These are phyloP conservation scores for Venturiaceae sp. DNA, from an alignment of 2,329 filamentous ascomycete genomes.

Conservation along the genomic window DNA sequence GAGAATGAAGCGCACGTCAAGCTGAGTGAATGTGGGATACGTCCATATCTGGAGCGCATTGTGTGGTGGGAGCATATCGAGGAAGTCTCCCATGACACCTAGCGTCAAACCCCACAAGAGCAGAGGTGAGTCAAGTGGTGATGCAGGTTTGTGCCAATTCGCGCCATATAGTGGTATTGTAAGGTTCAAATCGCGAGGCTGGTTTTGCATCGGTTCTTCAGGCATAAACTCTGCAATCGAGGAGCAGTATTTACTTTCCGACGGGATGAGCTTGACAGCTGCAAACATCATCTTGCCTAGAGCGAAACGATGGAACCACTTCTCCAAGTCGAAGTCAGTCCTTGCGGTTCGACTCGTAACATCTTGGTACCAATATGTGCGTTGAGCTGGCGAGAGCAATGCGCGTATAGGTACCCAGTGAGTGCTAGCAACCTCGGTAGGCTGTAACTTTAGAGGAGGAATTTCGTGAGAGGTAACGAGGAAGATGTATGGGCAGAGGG, in stretches of 20 bases:
- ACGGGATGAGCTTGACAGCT: constrained; percentile 52
- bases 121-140: constrained; percentile 35
- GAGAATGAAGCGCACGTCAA: constrained; percentile 50
- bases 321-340: constrained; percentile 43
- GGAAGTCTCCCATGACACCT: constrained; percentile 56
- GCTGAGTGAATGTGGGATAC: constrained; percentile 58
- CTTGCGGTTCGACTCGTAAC: constrained; percentile 52
- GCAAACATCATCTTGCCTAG: constrained; percentile 60
- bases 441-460: constrained; percentile 52
- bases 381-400: constrained; percentile 49
- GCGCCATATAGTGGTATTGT: constrained; percentile 13
- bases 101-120: constrained; percentile 61
- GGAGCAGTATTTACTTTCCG: constrained; percentile 43
- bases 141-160: constrained; percentile 17
- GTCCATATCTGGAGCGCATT: constrained; percentile 54
- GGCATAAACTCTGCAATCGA: constrained; percentile 41
- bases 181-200: constrained; percentile 11
- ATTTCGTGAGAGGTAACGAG: constrained; percentile 44
- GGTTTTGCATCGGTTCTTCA: constrained; percentile 10
- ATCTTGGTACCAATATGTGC: constrained; percentile 50
- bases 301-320: constrained; percentile 44
- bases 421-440: constrained; percentile 56
- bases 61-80: constrained; percentile 56
- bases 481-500: constrained; percentile 60
- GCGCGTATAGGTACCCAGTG: constrained; percentile 59